Evolutionary conservation across 106 monocot species (phyloP).

Genomic region (Xerophyta viscosa): DNA sequence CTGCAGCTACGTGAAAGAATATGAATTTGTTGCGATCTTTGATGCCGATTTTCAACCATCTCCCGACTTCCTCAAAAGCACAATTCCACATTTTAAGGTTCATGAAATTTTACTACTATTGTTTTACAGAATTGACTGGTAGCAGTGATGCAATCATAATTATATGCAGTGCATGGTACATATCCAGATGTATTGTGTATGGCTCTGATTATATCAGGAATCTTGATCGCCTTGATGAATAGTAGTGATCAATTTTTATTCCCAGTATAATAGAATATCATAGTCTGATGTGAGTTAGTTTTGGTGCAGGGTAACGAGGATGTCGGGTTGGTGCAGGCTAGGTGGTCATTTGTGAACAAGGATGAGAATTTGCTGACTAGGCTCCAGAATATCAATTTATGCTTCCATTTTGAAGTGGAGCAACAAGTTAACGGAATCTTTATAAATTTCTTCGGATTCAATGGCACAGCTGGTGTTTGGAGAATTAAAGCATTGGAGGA

Average conservation of each 20-base stretch:
- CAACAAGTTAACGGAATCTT: slow-evolving; percentile 94
- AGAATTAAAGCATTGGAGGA: slow-evolving; percentile 92
- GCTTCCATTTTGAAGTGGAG: slow-evolving; percentile 99
- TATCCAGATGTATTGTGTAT: too few species aligned
- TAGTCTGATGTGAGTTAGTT: too few species aligned
- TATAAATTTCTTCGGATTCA: slow-evolving; percentile 96
- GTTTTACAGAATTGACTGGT: background rate
- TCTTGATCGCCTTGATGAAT: too few species aligned
- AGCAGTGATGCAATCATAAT: too few species aligned
- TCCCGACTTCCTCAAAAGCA: slow-evolving; percentile 75
- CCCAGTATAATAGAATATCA: too few species aligned
- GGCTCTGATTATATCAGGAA: too few species aligned
- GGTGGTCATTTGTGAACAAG: slow-evolving; percentile 97
- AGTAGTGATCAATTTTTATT: too few species aligned
- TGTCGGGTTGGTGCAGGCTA: slow-evolving; percentile 78
- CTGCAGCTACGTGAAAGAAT: slow-evolving; percentile 87
- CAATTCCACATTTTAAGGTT: slow-evolving; percentile 91
- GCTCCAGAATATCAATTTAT: slow-evolving; percentile 91
- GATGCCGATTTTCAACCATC: slow-evolving; percentile 91
- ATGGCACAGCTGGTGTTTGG: slow-evolving; percentile 97
- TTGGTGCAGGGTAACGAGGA: slow-evolving; percentile 71
- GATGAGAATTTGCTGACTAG: slow-evolving; percentile 96
- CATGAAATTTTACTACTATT: too few species aligned
- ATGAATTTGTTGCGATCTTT: slow-evolving; percentile 94
- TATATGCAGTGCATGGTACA: too few species aligned